phyloP scores from a whole-genome alignment of 2,329 filamentous ascomycete genomes.

The Xylaria digitata region DNA sequence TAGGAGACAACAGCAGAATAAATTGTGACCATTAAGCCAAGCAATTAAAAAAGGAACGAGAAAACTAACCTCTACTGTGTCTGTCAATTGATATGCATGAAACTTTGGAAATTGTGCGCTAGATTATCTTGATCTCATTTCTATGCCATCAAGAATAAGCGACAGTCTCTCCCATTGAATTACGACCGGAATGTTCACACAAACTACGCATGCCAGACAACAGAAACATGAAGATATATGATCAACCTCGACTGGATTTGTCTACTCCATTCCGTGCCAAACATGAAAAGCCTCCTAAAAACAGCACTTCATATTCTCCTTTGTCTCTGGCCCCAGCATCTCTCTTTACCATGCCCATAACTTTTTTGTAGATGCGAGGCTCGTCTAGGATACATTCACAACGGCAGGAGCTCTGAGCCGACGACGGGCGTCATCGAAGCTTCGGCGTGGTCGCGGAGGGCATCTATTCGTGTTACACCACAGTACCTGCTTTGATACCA shows the following conservation, averaged over 20 bases:
- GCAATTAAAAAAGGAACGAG: too few relatives aligned
- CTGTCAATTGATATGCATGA: neutral
- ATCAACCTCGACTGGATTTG: constrained; percentile 66
- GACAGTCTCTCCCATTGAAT: constrained; percentile 12
- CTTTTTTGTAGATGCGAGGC: constrained; percentile 65
- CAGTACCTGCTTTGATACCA: constrained; percentile 35
- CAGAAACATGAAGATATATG: constrained; percentile 65
- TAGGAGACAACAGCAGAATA: constrained; percentile 21
- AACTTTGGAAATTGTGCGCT: neutral
- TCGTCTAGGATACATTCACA: constrained; percentile 62
- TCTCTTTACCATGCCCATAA: constrained; percentile 66
- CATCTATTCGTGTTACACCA: constrained; percentile 41
- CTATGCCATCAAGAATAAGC: constrained; percentile 13
- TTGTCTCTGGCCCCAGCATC: constrained; percentile 55
- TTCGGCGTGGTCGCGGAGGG: constrained; percentile 54
- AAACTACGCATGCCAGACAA: constrained; percentile 47
- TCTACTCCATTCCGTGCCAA: constrained; percentile 59
- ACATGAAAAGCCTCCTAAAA: constrained; percentile 62
- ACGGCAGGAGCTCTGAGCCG: constrained; percentile 57
- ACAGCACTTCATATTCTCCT: constrained; percentile 61
- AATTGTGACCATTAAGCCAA: constrained; percentile 7
- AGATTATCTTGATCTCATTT: neutral
- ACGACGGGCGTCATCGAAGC: constrained; percentile 59
- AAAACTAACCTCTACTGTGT: neutral
- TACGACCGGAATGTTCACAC: constrained; percentile 44